Evolutionary conservation across 2,329 filamentous ascomycete species (phyloP).

Genomic region (Myriosclerotinia curreyana): DNA sequence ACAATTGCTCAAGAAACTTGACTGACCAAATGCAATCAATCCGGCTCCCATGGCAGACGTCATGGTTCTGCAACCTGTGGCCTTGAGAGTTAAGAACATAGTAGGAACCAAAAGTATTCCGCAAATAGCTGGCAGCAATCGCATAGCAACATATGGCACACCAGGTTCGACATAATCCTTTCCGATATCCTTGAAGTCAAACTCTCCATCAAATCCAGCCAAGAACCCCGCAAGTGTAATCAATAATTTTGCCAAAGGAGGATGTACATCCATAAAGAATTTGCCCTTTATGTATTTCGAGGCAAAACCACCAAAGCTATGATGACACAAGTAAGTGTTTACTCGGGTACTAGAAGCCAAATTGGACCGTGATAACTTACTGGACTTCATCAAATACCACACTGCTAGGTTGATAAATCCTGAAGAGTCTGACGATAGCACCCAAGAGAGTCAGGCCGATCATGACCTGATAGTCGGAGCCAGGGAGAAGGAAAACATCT

Average conservation of each 20-base stretch:
- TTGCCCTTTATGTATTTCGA: conserved; percentile 98
- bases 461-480: conserved; percentile 78
- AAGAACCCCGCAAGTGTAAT: conserved; percentile 94
- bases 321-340: conserved; percentile 27
- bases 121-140: conserved; percentile 83
- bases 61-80: conserved; percentile 80
- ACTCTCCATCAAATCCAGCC: conserved; percentile 90
- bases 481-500: conserved; percentile 84
- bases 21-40: conserved; percentile 82
- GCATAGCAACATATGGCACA: conserved; percentile 97
- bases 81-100: conserved; percentile 94
- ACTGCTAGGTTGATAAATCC: conserved; percentile 92
- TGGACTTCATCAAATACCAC: conserved; percentile 99
- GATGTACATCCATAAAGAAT: conserved; percentile 99
- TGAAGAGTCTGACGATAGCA: conserved; percentile 79
- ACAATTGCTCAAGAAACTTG: conserved; percentile 21
- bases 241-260: conserved; percentile 91
- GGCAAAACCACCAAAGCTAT: conserved; percentile 93
- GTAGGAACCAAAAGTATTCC: conserved; percentile 85
- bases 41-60: conserved; percentile 80
- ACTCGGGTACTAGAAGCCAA: conserved; percentile 1
- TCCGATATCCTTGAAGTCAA: conserved; percentile 99
- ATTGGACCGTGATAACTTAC: conserved; percentile 55
- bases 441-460: conserved; percentile 70
- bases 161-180: conserved; percentile 95